Conservation (phyloP, 345 rosid genomes). For the Citrus maxima region DNA sequence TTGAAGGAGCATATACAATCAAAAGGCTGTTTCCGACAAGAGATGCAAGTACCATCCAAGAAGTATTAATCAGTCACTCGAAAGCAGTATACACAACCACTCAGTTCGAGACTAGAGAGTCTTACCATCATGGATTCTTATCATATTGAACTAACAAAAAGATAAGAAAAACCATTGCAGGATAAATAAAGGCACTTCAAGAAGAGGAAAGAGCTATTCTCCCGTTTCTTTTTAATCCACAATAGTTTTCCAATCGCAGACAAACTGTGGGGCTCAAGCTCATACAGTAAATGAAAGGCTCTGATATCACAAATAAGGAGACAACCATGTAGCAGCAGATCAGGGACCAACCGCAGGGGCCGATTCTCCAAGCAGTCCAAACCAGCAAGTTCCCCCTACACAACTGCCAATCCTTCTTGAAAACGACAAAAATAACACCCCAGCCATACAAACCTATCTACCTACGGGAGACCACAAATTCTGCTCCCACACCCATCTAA, state of each 20-base stretch:
- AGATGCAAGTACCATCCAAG: background rate
- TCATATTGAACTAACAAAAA: slow-evolving; percentile 27
- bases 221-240: slow-evolving; percentile 13
- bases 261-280: slow-evolving; percentile 22
- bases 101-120: slow-evolving; percentile 4
- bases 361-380: slow-evolving; percentile 5
- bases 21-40: slow-evolving; percentile 7
- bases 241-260: slow-evolving; percentile 13
- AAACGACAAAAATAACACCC: background rate
- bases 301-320: slow-evolving; percentile 4
- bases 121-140: slow-evolving; percentile 30
- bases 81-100: background rate
- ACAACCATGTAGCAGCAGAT: slow-evolving; percentile 13
- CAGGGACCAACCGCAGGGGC: background rate
- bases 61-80: background rate
- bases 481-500: slow-evolving; percentile 15
- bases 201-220: slow-evolving; percentile 6
- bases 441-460: slow-evolving; percentile 4
- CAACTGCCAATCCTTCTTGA: slow-evolving; percentile 9
- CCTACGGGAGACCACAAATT: background rate
- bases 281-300: background rate
- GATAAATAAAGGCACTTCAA: slow-evolving; percentile 17
- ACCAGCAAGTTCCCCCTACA: background rate
- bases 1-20: background rate
- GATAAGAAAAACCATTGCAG: slow-evolving; percentile 33